Conservation (phyloP, 129 eudicot genomes). For the Escallonia herrerae region DNA sequence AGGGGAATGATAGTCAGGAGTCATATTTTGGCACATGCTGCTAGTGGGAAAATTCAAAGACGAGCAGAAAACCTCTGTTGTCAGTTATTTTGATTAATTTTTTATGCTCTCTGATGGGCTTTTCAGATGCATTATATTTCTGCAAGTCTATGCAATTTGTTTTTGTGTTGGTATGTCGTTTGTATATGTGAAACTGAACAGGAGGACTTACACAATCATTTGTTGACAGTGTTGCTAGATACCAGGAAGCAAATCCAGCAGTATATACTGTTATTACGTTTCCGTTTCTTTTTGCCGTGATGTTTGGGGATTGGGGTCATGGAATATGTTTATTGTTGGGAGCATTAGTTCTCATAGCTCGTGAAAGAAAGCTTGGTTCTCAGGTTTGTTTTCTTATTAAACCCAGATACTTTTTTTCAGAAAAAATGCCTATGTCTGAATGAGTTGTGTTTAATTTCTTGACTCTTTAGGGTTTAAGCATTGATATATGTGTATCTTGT, state of each 20-base stretch:
- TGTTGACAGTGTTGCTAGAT: constrained; percentile 80
- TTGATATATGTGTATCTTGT: too few relatives aligned
- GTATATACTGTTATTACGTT: constrained; percentile 88
- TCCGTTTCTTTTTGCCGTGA: constrained; percentile 98
- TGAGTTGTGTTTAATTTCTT: too few relatives aligned
- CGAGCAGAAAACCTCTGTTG: too few relatives aligned
- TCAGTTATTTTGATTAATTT: too few relatives aligned
- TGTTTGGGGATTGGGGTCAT: constrained; percentile 99
- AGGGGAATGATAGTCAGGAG: too few relatives aligned
- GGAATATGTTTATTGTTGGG: constrained; percentile 87
- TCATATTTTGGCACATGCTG: too few relatives aligned
- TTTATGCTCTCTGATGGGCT: neutral
- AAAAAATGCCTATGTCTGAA: neutral
- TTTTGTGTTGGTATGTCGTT: neutral
- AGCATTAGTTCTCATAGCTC: constrained; percentile 78
- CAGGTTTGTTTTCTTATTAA: constrained; percentile 50
- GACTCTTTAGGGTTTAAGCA: too few relatives aligned
- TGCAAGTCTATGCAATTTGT: neutral
- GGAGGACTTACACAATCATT: constrained; percentile 2
- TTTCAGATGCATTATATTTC: neutral
- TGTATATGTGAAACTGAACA: constrained; percentile 10
- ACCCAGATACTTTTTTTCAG: constrained; percentile 2
- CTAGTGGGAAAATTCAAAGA: too few relatives aligned
- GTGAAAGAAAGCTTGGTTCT: constrained; percentile 69
- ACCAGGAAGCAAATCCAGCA: constrained; percentile 98